These are phyloP conservation scores for Phytophthora rubi DNA, from an alignment of 352 stramenopile species.

Conservation along the genomic window DNA sequence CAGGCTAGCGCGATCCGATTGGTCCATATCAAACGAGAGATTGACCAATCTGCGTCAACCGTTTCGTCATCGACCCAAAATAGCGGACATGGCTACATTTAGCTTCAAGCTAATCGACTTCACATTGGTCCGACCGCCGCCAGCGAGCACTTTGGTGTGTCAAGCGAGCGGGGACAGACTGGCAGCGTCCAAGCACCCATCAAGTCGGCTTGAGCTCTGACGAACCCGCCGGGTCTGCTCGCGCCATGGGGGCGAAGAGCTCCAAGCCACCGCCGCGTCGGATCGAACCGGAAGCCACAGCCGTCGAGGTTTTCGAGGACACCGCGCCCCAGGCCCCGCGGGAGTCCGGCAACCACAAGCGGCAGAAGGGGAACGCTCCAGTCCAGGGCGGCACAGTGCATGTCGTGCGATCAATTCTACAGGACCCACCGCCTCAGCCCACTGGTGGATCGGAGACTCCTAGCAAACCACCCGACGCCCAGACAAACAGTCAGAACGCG, in stretches of 20 bases:
- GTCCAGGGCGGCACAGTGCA: constrained; percentile 3
- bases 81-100: constrained; percentile 26
- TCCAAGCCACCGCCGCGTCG: constrained; percentile 58
- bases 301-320: constrained; percentile 33
- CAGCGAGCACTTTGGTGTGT: not conserved
- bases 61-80: constrained; percentile 22
- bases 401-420: constrained; percentile 8
- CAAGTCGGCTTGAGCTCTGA: constrained; percentile 8
- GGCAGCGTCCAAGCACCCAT: not conserved
- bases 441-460: not conserved
- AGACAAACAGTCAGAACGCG: constrained; percentile 4
- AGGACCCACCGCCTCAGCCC: not conserved
- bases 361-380: constrained; percentile 8
- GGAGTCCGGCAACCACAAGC: constrained; percentile 8
- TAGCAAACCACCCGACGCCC: not conserved
- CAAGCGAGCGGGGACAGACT: not conserved
- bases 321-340: constrained; percentile 3
- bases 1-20: constrained; percentile 10
- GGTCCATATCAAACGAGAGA: not conserved
- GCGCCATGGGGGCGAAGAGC: constrained; percentile 56
- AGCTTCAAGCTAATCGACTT: constrained; percentile 14
- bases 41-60: constrained; percentile 10
- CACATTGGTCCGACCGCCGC: not conserved
- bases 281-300: constrained; percentile 28
- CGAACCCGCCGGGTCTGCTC: constrained; percentile 1